Percentiles rank a stretch among this genome's conserved stretches.
Evolutionary conservation across 805 yeast genomes (phyloP).

Genomic region (Wilhelminamyces savonicus): DNA sequence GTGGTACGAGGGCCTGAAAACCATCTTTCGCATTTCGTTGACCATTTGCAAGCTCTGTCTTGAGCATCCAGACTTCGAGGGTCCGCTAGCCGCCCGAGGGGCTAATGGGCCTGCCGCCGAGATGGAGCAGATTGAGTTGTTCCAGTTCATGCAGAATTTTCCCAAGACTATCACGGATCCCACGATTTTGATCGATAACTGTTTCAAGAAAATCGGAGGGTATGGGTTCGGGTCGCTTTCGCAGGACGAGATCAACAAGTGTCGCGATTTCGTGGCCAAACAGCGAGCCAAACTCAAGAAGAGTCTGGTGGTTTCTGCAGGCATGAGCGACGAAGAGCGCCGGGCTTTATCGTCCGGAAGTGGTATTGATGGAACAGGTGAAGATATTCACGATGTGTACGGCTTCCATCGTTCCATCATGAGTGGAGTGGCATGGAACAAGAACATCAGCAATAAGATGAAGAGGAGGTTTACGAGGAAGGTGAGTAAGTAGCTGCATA

Average conservation of each 20-base stretch:
- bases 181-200: conserved; percentile 59
- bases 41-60: conserved; percentile 67
- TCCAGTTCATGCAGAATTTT: conserved; percentile 77
- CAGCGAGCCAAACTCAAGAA: conserved; percentile 42
- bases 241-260: conserved; percentile 74
- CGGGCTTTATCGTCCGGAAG: conserved; percentile 11
- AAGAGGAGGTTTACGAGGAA: conserved; percentile 20
- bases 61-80: conserved; percentile 55
- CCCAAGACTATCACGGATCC: conserved; percentile 74
- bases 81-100: conserved; percentile 10
- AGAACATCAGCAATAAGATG: conserved; percentile 50
- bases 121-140: conserved; percentile 45
- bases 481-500: not conserved
- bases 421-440: conserved; percentile 62
- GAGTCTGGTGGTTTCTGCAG: conserved; percentile 21
- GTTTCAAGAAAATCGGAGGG: conserved; percentile 68
- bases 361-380: conserved; percentile 14
- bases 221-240: conserved; percentile 62
- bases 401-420: conserved; percentile 38
- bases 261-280: conserved; percentile 70
- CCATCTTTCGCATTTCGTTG: conserved; percentile 75
- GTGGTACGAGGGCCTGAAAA: conserved; percentile 86
- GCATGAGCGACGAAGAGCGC: conserved; percentile 35
- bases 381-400: conserved; percentile 37
- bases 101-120: conserved; percentile 18